A percentile compares a stretch with the other conserved stretches of the same genome.
These are phyloP conservation scores for Skeletonema potamos DNA, from an alignment of 108 stramenopile genomes.

Conservation along the genomic window DNA sequence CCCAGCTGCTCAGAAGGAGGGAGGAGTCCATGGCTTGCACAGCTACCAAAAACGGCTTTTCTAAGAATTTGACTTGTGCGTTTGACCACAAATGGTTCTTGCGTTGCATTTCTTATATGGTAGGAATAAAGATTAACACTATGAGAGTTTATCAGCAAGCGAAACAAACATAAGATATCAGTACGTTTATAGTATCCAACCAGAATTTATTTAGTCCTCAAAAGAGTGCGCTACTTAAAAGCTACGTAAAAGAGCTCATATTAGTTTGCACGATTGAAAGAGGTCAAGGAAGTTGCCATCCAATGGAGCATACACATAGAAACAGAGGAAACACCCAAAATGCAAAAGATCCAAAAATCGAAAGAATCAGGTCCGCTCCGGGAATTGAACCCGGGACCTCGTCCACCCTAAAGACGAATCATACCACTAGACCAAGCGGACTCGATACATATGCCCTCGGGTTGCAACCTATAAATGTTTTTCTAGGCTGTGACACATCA, in stretches of 20 bases:
- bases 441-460: too few species aligned
- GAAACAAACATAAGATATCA: neutral
- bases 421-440: constrained; percentile 74
- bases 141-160: neutral
- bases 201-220: too few species aligned
- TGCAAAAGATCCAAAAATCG: constrained; percentile 21
- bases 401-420: constrained; percentile 83
- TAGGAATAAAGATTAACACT: neutral
- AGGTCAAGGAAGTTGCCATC: too few species aligned
- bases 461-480: too few species aligned
- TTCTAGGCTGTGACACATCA: too few species aligned
- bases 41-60: constrained; percentile 94
- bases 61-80: constrained; percentile 20
- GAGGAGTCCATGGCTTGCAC: constrained; percentile 98
- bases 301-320: too few species aligned
- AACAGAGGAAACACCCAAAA: too few species aligned
- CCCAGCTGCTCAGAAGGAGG: constrained; percentile 99
- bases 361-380: constrained; percentile 70
- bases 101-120: neutral
- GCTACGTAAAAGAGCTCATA: too few species aligned
- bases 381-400: constrained; percentile 92
- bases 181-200: too few species aligned
- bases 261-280: too few species aligned
- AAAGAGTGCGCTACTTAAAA: too few species aligned
- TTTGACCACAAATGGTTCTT: neutral